Percentiles rank a stretch among this genome's conserved stretches.
Evolutionary conservation across 73 alveolate species (phyloP).

Genomic region (Tetrahymena elliotti): DNA sequence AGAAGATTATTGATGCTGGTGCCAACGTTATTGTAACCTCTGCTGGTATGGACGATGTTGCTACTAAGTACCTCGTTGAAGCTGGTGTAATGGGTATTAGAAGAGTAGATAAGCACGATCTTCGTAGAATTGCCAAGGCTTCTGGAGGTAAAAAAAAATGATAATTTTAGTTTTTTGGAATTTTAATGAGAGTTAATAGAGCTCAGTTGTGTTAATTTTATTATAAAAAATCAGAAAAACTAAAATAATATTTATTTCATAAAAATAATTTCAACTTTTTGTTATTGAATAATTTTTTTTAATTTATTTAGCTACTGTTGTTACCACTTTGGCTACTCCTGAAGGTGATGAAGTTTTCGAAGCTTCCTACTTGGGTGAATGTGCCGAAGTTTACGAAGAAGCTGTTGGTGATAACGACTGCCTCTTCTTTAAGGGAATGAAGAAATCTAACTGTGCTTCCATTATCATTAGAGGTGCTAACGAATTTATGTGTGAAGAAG

Average conservation of each 20-base stretch:
- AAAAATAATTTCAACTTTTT: not conserved
- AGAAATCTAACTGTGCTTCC: slow-evolving; percentile 71
- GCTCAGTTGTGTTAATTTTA: no score
- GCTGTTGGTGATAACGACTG: slow-evolving; percentile 96
- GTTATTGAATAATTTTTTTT: not conserved
- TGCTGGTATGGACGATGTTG: slow-evolving; percentile 97
- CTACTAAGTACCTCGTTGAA: slow-evolving; percentile 97
- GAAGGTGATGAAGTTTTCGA: slow-evolving; percentile 40
- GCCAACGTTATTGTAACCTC: slow-evolving; percentile 96
- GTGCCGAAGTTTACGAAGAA: slow-evolving; percentile 86
- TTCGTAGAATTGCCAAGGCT: slow-evolving; percentile 95
- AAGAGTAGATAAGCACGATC: slow-evolving; percentile 91
- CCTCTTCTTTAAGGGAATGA: slow-evolving; percentile 90
- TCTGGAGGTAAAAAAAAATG: slow-evolving; percentile 72
- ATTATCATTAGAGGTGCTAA: slow-evolving; percentile 96
- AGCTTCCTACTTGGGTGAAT: slow-evolving; percentile 27
- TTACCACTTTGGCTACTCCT: slow-evolving; percentile 36
- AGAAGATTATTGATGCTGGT: slow-evolving; percentile 86
- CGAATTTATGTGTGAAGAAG: slow-evolving; percentile 95
- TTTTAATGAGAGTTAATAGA: no score
- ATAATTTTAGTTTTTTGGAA: no score
- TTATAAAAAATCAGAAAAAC: no score
- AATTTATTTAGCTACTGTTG: slow-evolving; percentile 10
- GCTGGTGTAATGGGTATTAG: slow-evolving; percentile 83
- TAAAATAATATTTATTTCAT: not conserved